Base-by-base conservation (phyloP, 495 filamentous ascomycete species). In the Aspergillus diversus region DNA sequence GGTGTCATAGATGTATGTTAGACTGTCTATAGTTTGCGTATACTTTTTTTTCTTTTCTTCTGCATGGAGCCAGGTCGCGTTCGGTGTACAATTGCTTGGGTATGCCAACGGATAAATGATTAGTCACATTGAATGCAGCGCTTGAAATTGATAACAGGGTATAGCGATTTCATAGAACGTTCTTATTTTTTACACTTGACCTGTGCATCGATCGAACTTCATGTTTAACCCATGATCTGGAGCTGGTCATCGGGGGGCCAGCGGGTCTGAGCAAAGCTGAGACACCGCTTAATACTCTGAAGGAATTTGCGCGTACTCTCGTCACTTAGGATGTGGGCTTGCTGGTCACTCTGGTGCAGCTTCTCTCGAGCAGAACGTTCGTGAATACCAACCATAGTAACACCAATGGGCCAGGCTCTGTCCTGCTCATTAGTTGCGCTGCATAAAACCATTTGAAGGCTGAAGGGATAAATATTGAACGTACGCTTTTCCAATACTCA, bases 341-440 rank as follows among this genome's bases (percentile, higher is more conserved):
- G 85, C 71, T 93, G 89, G 66, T 91, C 93, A 63, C 85, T 85
- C 74, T 93, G 86, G 71, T 98, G 93, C 51, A 99, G 80, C 78
- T 98, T 98, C 77, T 99, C 95, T 42, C 95, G 85, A 6, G 95
- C 94, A 50, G 88, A 92, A 63, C 95, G 87, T 79, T 98, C 95
- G 85, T 99, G 95, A 70, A 99, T 99, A 81, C 95, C 95, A 65
- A 99, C 95, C 95, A 98, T 97, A 68, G 95, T 99, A 33, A 99
- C 95, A 77, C 95, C 95, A 73, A 99, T 99, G 33, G 95, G 95
- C 95, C 95, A 99, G 27, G 95, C 95, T 64, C 84, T 86, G 60
- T 12, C 16, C 33, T 1, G 8, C 9, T 39, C 32, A 48, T 66
- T 60, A 71, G 69, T 57, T 42, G 62, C 47, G 4, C 0, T 15